phyloP scores from a whole-genome alignment of 257 asterid species.

The Solanum raphanifolium region DNA sequence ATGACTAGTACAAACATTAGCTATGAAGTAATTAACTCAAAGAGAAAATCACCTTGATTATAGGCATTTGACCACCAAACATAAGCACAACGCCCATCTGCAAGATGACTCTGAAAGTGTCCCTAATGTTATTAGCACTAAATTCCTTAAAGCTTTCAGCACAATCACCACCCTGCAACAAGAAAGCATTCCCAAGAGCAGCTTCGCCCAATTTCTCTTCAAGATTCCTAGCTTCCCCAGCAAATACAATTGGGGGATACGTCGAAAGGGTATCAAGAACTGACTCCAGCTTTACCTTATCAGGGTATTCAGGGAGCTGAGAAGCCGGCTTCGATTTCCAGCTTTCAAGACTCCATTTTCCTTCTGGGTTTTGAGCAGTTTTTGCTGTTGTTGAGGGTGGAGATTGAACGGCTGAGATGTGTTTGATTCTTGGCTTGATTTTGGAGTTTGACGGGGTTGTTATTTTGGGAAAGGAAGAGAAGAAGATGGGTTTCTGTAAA shows the following conservation, averaged over 20 bases:
- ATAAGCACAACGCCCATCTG: constrained; percentile 86
- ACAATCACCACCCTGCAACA: constrained; percentile 81
- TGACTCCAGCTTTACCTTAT: constrained; percentile 28
- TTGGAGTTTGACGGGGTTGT: not conserved
- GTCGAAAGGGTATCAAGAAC: constrained; percentile 56
- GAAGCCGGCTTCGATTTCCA: constrained; percentile 59
- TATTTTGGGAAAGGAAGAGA: constrained; percentile 13
- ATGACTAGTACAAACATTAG: not conserved
- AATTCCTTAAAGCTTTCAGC: constrained; percentile 85
- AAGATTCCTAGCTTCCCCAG: constrained; percentile 73
- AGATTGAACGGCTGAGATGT: constrained; percentile 44
- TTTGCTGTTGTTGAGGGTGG: constrained; percentile 20
- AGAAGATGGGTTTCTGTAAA: constrained; percentile 11
- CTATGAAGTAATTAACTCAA: not conserved
- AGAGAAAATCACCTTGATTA: constrained; percentile 40
- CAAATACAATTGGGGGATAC: constrained; percentile 72
- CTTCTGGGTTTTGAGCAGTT: constrained; percentile 11
- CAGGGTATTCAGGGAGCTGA: constrained; percentile 66
- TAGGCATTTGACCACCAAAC: constrained; percentile 87
- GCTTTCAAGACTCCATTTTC: constrained; percentile 51
- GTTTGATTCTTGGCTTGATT: constrained; percentile 17
- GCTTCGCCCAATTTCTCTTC: constrained; percentile 69
- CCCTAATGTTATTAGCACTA: constrained; percentile 72
- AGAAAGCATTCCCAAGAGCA: constrained; percentile 61
- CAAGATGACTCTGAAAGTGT: constrained; percentile 65